Evolutionary conservation across 2,329 filamentous ascomycete genomes (phyloP), one percentile per base, ranked within the genome.

Genomic region (Aspergillus ibericus): DNA sequence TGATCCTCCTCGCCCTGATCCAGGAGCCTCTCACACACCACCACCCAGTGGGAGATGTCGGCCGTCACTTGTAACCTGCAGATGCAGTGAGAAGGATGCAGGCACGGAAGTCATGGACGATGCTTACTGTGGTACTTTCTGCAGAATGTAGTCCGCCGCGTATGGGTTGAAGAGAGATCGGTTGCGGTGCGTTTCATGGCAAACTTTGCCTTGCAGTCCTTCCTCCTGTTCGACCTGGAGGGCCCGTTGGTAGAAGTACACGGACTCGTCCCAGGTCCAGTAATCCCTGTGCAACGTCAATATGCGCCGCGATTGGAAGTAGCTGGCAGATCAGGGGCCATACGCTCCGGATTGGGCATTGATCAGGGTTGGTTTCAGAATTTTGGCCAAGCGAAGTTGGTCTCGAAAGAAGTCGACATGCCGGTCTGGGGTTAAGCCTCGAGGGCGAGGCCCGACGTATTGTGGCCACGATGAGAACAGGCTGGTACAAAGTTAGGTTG

Each of bases 121-220:
- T 1, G 46, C 63, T 4, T 64, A 74, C 72, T 68, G 58, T 4
- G 72, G 72, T 0, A 75, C 71, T 25, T 63, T 61, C 38, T 66
- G 55, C 29, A 76, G 12, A 13, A 75, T 67, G n/a, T 68, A 58
- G 1, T 60, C 63, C 0, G 71, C 62, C 0, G 61, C 59, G 46
- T 73, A 71, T 3, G 71, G 73, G n/a, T 63, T 74, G 51, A 68
- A 74, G 9, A 74, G 58, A 1, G 70, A 70, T 5, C 71, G 60
- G 59, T 73, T 73, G 9, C 72, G 64, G 34, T 75, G 72, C 9
- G 69, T 73, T 60, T 76, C 72, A 46, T 76, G 72, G 53, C 60
- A 67, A 2, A 74, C 68, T 6, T 58, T 64, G 3, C 71, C 73
- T 1, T 62, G 32, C 0, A 75, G 61, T 0, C 71, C 72, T 4